A percentile compares a stretch with the other conserved stretches of the same genome.
phyloP scores from a whole-genome alignment of 148 eudicot species.

The Heliosperma pusillum region DNA sequence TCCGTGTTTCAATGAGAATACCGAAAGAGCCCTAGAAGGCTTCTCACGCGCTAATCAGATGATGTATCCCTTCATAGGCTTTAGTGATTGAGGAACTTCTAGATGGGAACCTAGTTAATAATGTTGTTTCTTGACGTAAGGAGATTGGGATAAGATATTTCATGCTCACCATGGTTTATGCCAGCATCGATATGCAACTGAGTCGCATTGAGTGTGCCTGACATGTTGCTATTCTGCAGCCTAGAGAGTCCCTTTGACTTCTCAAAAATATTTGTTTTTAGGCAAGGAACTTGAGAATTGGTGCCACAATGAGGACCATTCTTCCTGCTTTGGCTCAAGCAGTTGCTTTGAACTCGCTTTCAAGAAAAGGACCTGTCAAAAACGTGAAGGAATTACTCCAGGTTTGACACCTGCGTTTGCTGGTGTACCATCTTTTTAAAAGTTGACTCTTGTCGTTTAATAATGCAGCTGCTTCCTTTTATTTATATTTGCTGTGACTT shows the following conservation, averaged over 20 bases:
- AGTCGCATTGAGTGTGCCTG: neutral
- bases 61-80: neutral
- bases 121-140: neutral
- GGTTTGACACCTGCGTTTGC: constrained; percentile 37
- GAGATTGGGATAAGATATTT: neutral
- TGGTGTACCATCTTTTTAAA: neutral
- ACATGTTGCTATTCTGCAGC: neutral
- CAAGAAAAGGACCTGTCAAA: constrained; percentile 33
- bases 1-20: no score
- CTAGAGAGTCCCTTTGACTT: constrained; percentile 1
- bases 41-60: neutral
- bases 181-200: neutral
- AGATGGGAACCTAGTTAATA: neutral
- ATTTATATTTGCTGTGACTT: neutral
- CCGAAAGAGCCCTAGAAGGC: neutral
- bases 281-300: constrained; percentile 95
- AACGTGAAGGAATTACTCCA: constrained; percentile 62
- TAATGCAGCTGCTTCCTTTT: neutral
- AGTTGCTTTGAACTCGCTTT: constrained; percentile 58
- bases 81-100: constrained; percentile 1
- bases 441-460: neutral
- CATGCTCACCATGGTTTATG: neutral
- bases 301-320: constrained; percentile 96
- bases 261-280: constrained; percentile 20
- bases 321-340: constrained; percentile 98